A percentile compares a stretch with the other conserved stretches of the same genome.
Evolutionary conservation across 352 stramenopile species (phyloP).

Genomic region (Phytophthora macrochlamydospora): DNA sequence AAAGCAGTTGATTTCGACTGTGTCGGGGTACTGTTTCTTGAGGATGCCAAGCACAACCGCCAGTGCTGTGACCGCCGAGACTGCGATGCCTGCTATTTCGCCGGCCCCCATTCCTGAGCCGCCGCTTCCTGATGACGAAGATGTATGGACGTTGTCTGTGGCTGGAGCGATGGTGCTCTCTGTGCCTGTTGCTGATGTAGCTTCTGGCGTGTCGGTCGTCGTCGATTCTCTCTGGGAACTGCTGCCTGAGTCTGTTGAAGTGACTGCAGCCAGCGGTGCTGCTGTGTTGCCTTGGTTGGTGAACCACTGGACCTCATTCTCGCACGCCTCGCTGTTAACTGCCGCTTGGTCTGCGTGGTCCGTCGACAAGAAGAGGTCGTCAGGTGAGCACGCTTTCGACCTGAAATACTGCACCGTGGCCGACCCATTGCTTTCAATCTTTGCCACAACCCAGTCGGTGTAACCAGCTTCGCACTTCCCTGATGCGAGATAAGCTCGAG

Average conservation of each 20-base stretch:
- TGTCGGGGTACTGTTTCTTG: too few relatives aligned
- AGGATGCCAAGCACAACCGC: too few relatives aligned
- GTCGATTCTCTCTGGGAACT: background rate
- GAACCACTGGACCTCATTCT: background rate
- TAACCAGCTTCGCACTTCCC: constrained; percentile 10
- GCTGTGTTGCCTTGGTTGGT: background rate
- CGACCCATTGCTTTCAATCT: constrained; percentile 7
- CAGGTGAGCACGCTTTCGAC: constrained; percentile 4
- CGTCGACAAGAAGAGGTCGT: constrained; percentile 9
- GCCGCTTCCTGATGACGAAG: background rate
- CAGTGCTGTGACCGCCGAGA: too few relatives aligned
- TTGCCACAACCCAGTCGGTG: background rate
- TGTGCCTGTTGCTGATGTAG: background rate
- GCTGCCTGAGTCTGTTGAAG: background rate
- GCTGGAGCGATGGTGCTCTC: background rate
- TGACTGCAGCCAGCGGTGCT: background rate
- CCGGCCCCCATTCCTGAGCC: background rate
- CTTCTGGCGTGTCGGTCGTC: background rate
- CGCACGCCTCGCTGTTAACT: background rate
- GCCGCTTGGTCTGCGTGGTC: background rate
- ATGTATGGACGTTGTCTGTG: background rate
- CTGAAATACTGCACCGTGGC: constrained; percentile 4
- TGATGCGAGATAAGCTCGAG: constrained; percentile 10
- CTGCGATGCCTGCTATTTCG: background rate
- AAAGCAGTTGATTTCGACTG: too few relatives aligned